These are phyloP conservation scores for Trametes versicolor DNA, from an alignment of 1,284 basidiomycete species.

Conservation along the genomic window DNA sequence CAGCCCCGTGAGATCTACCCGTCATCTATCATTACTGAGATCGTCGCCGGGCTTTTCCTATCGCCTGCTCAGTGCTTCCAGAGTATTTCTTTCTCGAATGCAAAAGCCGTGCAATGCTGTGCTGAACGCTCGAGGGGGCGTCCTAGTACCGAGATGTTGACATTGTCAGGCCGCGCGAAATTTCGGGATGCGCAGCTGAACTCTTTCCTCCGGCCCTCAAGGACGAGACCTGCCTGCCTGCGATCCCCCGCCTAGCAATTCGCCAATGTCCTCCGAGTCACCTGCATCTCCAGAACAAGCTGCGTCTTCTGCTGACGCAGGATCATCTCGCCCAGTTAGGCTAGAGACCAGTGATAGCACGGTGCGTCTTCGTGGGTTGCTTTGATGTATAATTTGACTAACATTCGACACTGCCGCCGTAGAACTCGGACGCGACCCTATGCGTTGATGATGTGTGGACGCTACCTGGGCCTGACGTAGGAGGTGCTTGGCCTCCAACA, in stretches of 20 bases:
- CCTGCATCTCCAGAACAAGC: background rate
- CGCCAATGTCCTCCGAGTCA: too few relatives aligned
- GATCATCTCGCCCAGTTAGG: background rate
- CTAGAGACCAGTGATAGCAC: background rate
- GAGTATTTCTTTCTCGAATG: background rate
- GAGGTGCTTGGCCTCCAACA: background rate
- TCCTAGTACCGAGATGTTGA: background rate
- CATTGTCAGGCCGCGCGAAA: background rate
- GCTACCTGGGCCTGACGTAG: conserved; percentile 4
- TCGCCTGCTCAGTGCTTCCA: too few relatives aligned
- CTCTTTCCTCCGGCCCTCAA: background rate
- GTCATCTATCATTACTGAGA: too few relatives aligned
- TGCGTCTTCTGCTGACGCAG: background rate
- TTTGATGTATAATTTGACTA: background rate
- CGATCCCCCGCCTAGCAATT: too few relatives aligned
- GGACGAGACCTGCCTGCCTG: background rate
- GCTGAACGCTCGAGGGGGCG: background rate
- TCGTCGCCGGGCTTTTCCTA: too few relatives aligned
- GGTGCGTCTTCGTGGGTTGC: background rate
- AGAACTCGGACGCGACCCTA: conserved; percentile 3
- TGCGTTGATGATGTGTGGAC: background rate
- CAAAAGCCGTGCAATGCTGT: background rate
- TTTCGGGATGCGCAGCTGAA: background rate
- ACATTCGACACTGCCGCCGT: background rate
- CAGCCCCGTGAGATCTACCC: too few relatives aligned